Base-by-base conservation (phyloP, 2,329 filamentous ascomycete species). In the Leptographium wingfieldii region DNA sequence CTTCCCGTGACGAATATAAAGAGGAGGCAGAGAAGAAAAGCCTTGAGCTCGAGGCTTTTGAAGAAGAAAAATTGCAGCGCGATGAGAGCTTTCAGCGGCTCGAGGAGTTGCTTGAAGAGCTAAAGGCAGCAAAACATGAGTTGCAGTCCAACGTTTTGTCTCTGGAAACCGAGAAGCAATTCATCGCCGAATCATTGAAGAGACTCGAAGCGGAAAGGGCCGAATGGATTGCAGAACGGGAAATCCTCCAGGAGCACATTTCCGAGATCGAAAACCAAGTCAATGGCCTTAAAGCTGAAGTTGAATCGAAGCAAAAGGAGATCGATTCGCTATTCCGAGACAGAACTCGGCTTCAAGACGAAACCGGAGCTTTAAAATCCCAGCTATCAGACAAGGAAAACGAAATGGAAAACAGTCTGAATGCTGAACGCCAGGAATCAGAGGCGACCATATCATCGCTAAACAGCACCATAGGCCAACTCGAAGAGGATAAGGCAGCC, bases 161-260 rank as follows among this genome's bases (percentile, higher is more conserved):
- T 0, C 56, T 63, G 29, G 55, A 59, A 53, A 51, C 33, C 3
- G 61, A 59, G 11, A 61, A 60, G 43, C 31, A 35, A 14, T 40
- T 48, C 0, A 31, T 59, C 3, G 31, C 58, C 3, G 38, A 14
- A 11, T n/a, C 27, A 29, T 55, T 46, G 16, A 27, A 53, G 10
- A 29, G 14, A 1, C 49, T 64, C 12, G 22, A 53, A 22, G 38
- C 54, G 16, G 60, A 62, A 11, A 59, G 58, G 51, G 16, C 25
- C 25, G 57, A 48, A 9, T 57, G 60, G 27, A 22, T 43, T 14
- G 35, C 57, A 14, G 49, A 57, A 14, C 25, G 58, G 6, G 33
- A 49, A 3, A 33, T 25, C 2, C 51, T 64, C 3, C 53, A 60
- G 14, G 51, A 52, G 9, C 49, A 61, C 38, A 53, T 40, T 25